phyloP scores from a whole-genome alignment of 768 basidiomycete genomes.

The Dendrothele bispora region DNA sequence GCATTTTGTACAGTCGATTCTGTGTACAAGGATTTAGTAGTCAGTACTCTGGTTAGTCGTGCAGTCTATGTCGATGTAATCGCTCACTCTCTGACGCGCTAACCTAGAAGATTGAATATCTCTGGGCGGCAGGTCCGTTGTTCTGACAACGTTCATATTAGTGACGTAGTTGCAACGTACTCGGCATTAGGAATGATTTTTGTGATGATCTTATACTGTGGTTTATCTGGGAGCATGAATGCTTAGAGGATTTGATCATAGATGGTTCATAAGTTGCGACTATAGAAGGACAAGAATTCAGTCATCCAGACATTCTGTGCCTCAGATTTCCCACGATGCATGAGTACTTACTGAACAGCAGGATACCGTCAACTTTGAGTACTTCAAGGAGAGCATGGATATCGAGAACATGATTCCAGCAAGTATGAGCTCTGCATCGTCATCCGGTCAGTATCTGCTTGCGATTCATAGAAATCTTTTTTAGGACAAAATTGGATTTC shows the following conservation, averaged over 20 bases:
- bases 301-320: too few species aligned
- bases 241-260: constrained; percentile 42
- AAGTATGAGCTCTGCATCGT: constrained; percentile 39
- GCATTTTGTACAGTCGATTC: constrained; percentile 42
- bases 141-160: not conserved
- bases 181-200: constrained; percentile 40
- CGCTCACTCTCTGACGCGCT: constrained; percentile 39
- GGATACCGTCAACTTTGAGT: too few species aligned
- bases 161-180: constrained; percentile 39
- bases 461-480: not conserved
- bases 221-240: constrained; percentile 35
- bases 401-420: constrained; percentile 36
- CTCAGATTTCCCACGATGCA: not conserved
- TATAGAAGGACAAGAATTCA: constrained; percentile 12
- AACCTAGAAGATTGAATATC: too few species aligned
- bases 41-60: too few species aligned
- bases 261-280: constrained; percentile 42
- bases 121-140: not conserved
- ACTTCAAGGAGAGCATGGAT: constrained; percentile 38
- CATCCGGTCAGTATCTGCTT: not conserved
- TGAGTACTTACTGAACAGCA: constrained; percentile 31
- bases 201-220: constrained; percentile 38
- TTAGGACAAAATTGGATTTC: constrained; percentile 32
- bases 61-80: too few species aligned
- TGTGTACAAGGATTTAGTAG: constrained; percentile 12